phyloP scores from a whole-genome alignment of 768 basidiomycete genomes.

The Dioszegia hungarica region DNA sequence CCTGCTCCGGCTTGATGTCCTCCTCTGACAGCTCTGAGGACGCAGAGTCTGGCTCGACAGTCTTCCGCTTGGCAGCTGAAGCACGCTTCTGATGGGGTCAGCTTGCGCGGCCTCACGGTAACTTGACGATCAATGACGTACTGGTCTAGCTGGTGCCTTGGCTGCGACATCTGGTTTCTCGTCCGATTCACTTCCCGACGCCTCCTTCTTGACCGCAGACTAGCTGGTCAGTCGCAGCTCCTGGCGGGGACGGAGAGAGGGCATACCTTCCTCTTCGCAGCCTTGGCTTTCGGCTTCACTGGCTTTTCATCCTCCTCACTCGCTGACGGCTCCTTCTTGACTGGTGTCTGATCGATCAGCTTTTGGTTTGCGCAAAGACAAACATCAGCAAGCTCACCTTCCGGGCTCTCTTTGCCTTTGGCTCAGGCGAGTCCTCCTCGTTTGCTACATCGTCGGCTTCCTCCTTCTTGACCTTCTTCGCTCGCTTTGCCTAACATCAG shows the following conservation, averaged over 20 bases:
- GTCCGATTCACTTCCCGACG: neutral
- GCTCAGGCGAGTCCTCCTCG: conserved; percentile 38
- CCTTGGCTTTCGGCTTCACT: neutral
- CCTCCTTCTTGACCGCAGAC: neutral
- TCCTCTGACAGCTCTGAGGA: neutral
- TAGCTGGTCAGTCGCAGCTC: neutral
- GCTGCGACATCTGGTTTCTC: neutral
- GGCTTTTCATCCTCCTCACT: conserved; percentile 3
- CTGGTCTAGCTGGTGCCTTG: neutral
- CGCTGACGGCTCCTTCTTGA: conserved; percentile 47
- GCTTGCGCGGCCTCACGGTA: no score
- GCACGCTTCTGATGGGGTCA: no score
- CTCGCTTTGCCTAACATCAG: conserved; percentile 3
- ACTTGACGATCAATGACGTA: no score
- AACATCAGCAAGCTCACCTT: conserved; percentile 47
- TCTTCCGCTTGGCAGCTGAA: no score
- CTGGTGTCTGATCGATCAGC: conserved; percentile 49
- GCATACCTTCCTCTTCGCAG: neutral
- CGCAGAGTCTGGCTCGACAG: no score
- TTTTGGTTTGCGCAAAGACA: neutral
- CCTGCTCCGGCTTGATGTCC: neutral
- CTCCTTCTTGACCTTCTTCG: conserved; percentile 17
- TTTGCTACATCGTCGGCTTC: conserved; percentile 18
- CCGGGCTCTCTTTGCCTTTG: neutral
- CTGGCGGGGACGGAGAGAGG: neutral